phyloP scores from a whole-genome alignment of 805 yeast genomes.

The Candida maris region DNA sequence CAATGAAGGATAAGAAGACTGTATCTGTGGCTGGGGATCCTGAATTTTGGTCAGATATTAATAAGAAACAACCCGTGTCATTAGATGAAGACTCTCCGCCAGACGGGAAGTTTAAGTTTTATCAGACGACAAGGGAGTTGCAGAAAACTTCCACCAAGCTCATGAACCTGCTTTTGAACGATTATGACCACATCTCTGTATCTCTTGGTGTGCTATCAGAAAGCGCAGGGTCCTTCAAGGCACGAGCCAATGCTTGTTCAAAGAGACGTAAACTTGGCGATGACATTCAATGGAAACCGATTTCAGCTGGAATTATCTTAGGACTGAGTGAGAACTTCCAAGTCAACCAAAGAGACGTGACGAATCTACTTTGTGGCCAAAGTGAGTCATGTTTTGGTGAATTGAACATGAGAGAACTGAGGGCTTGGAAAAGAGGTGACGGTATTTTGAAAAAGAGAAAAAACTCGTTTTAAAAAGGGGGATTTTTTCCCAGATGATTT shows the following conservation, averaged over 20 bases:
- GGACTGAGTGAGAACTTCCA: constrained; percentile 21
- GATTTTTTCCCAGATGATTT: too few species aligned
- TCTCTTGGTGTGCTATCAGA: constrained; percentile 4
- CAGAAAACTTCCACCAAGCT: constrained; percentile 10
- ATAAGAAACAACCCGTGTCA: constrained; percentile 9
- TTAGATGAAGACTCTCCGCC: constrained; percentile 15
- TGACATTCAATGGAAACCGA: constrained; percentile 24
- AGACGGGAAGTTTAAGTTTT: constrained; percentile 7
- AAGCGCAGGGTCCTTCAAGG: neutral
- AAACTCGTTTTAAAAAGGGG: too few species aligned
- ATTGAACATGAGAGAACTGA: constrained; percentile 23
- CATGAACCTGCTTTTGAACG: constrained; percentile 11
- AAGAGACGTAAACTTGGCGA: constrained; percentile 25
- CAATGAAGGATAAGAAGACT: constrained; percentile 13
- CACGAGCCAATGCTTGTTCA: constrained; percentile 6
- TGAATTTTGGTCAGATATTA: constrained; percentile 13
- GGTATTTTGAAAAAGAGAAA: constrained; percentile 11
- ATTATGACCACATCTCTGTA: constrained; percentile 11
- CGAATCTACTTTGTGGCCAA: constrained; percentile 12
- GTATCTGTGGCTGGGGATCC: constrained; percentile 9
- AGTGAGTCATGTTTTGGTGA: constrained; percentile 22
- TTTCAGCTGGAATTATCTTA: constrained; percentile 19
- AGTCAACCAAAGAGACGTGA: constrained; percentile 19
- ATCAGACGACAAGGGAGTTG: constrained; percentile 10
- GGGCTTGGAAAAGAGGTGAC: constrained; percentile 25